These are phyloP conservation scores for Xylariaceae sp. DNA, from an alignment of 2,329 filamentous ascomycete genomes.

Conservation along the genomic window DNA sequence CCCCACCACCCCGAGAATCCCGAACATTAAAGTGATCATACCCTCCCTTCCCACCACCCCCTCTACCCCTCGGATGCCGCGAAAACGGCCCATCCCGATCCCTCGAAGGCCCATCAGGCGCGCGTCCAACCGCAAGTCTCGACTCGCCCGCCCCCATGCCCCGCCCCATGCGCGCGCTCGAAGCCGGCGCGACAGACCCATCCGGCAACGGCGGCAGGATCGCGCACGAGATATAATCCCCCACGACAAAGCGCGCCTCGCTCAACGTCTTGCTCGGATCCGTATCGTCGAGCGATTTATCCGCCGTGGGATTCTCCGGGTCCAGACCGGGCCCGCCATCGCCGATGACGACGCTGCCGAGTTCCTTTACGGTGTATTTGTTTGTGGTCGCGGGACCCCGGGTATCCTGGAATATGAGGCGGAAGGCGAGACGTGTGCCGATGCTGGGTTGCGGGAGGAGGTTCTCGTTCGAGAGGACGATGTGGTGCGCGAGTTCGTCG, in stretches of 20 bases:
- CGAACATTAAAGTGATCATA: conserved; percentile 37
- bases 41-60: conserved; percentile 28
- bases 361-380: conserved; percentile 70
- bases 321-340: conserved; percentile 43
- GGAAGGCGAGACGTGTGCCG: conserved; percentile 81
- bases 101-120: conserved; percentile 21
- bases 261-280: conserved; percentile 66
- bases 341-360: conserved; percentile 79
- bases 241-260: conserved; percentile 77
- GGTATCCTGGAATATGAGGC: conserved; percentile 78
- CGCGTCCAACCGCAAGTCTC: conserved; percentile 24
- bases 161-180: conserved; percentile 43
- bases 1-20: conserved; percentile 34
- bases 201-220: conserved; percentile 70
- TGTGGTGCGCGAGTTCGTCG: conserved; percentile 70
- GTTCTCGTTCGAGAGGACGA: conserved; percentile 55
- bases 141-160: conserved; percentile 37
- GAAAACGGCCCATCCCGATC: conserved; percentile 5
- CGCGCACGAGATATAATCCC: conserved; percentile 81
- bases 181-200: conserved; percentile 65
- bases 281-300: conserved; percentile 35
- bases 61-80: conserved; percentile 9
- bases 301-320: conserved; percentile 32
- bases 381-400: conserved; percentile 28
- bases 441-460: conserved; percentile 68